Evolutionary conservation across 2,329 filamentous ascomycete species (phyloP).

Genomic region (Sphaerulina vaccinii): DNA sequence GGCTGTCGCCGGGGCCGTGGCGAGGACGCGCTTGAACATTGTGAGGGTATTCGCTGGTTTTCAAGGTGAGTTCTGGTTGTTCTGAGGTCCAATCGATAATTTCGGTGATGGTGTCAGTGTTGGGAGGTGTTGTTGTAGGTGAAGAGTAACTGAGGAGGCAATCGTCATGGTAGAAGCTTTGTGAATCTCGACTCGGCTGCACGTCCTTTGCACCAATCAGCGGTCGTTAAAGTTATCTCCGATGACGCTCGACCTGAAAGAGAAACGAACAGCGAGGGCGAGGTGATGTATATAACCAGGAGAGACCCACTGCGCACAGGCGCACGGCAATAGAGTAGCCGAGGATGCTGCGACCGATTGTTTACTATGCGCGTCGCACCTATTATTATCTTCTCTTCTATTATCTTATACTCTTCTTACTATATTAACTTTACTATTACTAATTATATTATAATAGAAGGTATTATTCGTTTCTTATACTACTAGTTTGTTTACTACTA

Average conservation of each 20-base stretch:
- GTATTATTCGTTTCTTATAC: too few relatives aligned
- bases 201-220: neutral
- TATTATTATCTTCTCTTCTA: too few relatives aligned
- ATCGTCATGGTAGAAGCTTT: slow-evolving; percentile 13
- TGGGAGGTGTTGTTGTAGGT: slow-evolving; percentile 6
- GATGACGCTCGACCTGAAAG: neutral
- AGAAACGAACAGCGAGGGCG: neutral
- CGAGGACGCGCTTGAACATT: slow-evolving; percentile 60
- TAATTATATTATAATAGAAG: too few relatives aligned
- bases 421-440: too few relatives aligned
- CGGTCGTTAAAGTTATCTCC: neutral
- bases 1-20: slow-evolving; percentile 54
- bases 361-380: too few relatives aligned
- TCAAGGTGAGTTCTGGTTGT: neutral
- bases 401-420: too few relatives aligned
- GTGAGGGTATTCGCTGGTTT: slow-evolving; percentile 24
- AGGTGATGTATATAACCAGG: too few relatives aligned
- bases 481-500: too few relatives aligned
- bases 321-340: too few relatives aligned
- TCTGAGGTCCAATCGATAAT: neutral
- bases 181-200: neutral
- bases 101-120: slow-evolving; percentile 8
- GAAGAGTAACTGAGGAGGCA: neutral
- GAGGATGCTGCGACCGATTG: too few relatives aligned
- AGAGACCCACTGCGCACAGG: too few relatives aligned